phyloP scores from a whole-genome alignment of 257 asterid species.

The Coffea eugenioides region DNA sequence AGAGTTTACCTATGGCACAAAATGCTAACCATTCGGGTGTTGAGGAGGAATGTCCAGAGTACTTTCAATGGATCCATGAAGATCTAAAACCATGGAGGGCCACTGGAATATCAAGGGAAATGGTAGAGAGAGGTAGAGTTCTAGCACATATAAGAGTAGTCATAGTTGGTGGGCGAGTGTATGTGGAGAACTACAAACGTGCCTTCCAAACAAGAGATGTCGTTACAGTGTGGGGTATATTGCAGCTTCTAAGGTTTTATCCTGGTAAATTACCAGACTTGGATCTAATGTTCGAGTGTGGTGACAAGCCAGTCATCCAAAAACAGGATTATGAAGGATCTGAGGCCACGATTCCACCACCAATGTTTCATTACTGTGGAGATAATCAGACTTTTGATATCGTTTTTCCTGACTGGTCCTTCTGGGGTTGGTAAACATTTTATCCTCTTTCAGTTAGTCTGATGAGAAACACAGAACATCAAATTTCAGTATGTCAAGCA shows the following conservation, averaged over 20 bases:
- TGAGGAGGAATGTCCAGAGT: conserved; percentile 26
- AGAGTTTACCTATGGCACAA: conserved; percentile 18
- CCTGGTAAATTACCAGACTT: conserved; percentile 36
- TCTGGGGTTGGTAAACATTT: conserved; percentile 86
- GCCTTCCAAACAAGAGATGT: conserved; percentile 9
- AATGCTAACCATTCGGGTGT: conserved; percentile 13
- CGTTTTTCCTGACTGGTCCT: conserved; percentile 92
- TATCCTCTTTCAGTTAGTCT: no score
- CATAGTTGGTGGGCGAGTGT: conserved; percentile 26
- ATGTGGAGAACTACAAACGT: conserved; percentile 15
- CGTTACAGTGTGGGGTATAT: conserved; percentile 34
- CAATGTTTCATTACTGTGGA: conserved; percentile 80
- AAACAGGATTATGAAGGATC: conserved; percentile 28
- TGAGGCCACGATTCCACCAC: conserved; percentile 39
- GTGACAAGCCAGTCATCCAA: conserved; percentile 25
- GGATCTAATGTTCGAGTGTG: conserved; percentile 35
- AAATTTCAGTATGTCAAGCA: background rate
- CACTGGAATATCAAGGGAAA: conserved; percentile 28
- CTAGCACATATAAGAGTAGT: conserved; percentile 30
- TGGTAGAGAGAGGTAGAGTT: conserved; percentile 19
- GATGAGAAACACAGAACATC: background rate
- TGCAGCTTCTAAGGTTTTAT: conserved; percentile 28
- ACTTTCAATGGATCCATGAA: conserved; percentile 35
- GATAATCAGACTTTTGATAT: conserved; percentile 73
- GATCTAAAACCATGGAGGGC: conserved; percentile 33